Evolutionary conservation across 495 filamentous ascomycete species (phyloP), one percentile per base, ranked within the genome.

Genomic region (Tricharina praecox): DNA sequence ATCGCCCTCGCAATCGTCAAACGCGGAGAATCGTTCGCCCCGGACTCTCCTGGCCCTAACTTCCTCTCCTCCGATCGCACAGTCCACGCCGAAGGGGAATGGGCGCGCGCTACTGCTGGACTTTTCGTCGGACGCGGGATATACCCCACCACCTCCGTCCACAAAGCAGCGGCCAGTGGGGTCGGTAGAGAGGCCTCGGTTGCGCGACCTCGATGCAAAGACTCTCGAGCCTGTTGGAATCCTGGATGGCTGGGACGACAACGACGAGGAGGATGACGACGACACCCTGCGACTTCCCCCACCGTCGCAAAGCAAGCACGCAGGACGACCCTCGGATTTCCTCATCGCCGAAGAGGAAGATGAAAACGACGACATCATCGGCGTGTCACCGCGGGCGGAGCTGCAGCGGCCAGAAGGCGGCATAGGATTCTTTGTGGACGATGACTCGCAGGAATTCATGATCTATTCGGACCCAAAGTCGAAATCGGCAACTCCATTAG

Each of bases 1-100:
- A 23, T 46, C 43, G 43, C 23, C 43, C 9, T 9, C 43, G 28
- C 43, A 51, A 2, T 59, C 55, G 1, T 58, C 55, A n/a, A 53
- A 59, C 23, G 55, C 54, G 2, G 55, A 59, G 35, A 59, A 59
- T 25, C 56, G 25, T 40, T 44, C 50, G 0, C 55, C 55, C n/a
- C 20, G 19, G 0, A 21, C 24, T 4, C 10, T 23, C 20, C 35
- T 1, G 38, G 19, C 48, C 15, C 48, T 54, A 21, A 35, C 55
- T 11, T 59, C 56, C 32, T 59, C 56, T 0, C 56, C 56, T 1
- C 56, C 56, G 3, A 36, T 49, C 1, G 50, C 50, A 9, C 40
- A 50, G 0, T 48, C 54, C 0, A 51, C 56, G 1, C 55, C 51
- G 3, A 48, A 46, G 19, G n/a, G 24, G 9, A 18, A 26, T 13